Percentiles rank a stretch among this genome's conserved stretches.
These are phyloP conservation scores for Pulveroboletus frians DNA, from an alignment of 768 basidiomycete species.

Conservation along the genomic window DNA sequence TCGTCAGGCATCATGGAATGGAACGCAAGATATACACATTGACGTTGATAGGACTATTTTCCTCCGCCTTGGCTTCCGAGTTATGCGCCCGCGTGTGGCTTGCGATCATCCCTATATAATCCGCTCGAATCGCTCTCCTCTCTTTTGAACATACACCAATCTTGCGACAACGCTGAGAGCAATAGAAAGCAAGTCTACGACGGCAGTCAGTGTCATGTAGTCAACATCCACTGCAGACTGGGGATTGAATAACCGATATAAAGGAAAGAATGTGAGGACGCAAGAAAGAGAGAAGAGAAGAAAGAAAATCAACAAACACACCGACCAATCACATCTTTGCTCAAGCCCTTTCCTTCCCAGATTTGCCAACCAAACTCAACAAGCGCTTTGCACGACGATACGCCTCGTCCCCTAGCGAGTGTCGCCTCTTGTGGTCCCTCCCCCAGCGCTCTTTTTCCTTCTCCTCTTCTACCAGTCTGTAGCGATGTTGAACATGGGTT, in stretches of 20 bases:
- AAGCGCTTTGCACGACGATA: slow-evolving; percentile 55
- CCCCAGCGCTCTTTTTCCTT: not conserved
- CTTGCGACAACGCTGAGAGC: not conserved
- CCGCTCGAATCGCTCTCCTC: not conserved
- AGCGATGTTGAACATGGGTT: too few species aligned
- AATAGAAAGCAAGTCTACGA: not conserved
- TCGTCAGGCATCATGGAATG: too few species aligned
- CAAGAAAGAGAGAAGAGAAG: too few species aligned
- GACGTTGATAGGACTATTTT: slow-evolving; percentile 68
- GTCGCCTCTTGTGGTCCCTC: slow-evolving; percentile 5
- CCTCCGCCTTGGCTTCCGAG: slow-evolving; percentile 51
- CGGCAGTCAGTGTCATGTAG: slow-evolving; percentile 6
- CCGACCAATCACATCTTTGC: not conserved
- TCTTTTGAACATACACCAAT: not conserved
- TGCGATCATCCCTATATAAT: slow-evolving; percentile 10
- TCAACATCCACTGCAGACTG: not conserved
- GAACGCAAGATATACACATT: slow-evolving; percentile 50
- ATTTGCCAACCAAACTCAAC: slow-evolving; percentile 43
- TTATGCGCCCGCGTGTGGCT: slow-evolving; percentile 23
- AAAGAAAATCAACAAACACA: not conserved
- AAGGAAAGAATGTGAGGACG: not conserved
- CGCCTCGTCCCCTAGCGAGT: slow-evolving; percentile 42
- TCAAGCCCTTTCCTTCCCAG: slow-evolving; percentile 3
- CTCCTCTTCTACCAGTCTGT: too few species aligned
- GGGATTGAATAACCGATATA: too few species aligned